Evolutionary conservation across 225 moss, liverwort and hornwort species (phyloP).

Genomic region (Asterella californica): DNA sequence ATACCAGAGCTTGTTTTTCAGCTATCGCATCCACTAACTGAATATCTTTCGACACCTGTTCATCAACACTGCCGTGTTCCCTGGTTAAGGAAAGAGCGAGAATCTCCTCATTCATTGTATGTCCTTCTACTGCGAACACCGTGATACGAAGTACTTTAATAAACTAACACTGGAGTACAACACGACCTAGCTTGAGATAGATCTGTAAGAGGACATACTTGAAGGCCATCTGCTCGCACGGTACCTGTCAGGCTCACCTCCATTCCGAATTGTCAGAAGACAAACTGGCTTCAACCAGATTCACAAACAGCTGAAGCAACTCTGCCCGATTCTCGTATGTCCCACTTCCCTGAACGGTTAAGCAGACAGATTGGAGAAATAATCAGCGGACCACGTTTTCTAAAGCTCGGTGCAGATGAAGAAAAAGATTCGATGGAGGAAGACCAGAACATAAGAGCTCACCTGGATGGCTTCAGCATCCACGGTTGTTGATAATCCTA

Average conservation of each 20-base stretch:
- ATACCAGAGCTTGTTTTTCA: slow-evolving; percentile 84
- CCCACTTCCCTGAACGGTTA: slow-evolving; percentile 66
- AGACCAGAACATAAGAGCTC: background rate
- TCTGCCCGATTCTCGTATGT: slow-evolving; percentile 88
- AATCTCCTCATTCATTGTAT: background rate
- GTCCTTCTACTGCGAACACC: background rate
- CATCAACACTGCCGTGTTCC: slow-evolving; percentile 66
- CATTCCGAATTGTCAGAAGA: slow-evolving; percentile 80
- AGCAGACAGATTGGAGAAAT: background rate
- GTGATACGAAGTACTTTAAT: background rate
- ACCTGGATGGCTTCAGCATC: slow-evolving; percentile 97
- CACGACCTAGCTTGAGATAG: slow-evolving; percentile 9
- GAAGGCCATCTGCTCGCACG: slow-evolving; percentile 5
- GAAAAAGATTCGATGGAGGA: background rate
- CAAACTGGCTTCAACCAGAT: slow-evolving; percentile 82
- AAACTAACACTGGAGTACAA: background rate
- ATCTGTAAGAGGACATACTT: slow-evolving; percentile 16
- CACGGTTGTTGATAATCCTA: slow-evolving; percentile 72
- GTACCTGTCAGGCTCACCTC: slow-evolving; percentile 62
- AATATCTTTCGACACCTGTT: slow-evolving; percentile 94
- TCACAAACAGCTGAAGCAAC: slow-evolving; percentile 88
- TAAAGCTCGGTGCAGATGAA: background rate
- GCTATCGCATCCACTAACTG: slow-evolving; percentile 91
- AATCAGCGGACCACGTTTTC: background rate
- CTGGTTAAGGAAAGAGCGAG: slow-evolving; percentile 2